Evolutionary conservation across 1,284 basidiomycete genomes (phyloP).

Genomic region (Golubevia sp.): DNA sequence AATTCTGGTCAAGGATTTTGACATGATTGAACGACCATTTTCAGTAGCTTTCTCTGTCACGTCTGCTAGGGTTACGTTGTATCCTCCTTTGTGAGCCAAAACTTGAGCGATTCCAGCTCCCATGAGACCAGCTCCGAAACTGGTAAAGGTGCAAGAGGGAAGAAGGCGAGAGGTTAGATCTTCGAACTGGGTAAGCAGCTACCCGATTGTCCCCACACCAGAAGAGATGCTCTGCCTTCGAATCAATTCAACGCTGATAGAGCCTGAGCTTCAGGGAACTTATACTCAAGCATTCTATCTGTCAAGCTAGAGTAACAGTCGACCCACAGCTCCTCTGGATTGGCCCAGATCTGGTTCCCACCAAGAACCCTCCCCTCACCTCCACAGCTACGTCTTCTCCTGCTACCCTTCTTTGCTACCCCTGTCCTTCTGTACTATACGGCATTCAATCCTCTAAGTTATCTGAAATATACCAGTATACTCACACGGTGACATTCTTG

Average conservation of each 20-base stretch:
- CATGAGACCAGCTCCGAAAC: conserved; percentile 60
- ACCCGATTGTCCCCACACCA: neutral
- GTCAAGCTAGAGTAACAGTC: neutral
- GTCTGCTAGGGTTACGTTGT: conserved; percentile 63
- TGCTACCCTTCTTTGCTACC: neutral
- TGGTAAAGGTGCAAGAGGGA: conserved; percentile 1
- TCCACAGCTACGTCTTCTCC: conserved; percentile 5
- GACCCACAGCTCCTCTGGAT: neutral
- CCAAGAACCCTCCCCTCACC: conserved; percentile 4
- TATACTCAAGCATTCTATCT: too few species aligned
- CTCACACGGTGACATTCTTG: conserved; percentile 59
- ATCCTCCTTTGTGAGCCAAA: conserved; percentile 54
- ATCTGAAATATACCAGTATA: too few species aligned
- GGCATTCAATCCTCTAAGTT: too few species aligned
- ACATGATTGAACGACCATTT: conserved; percentile 67
- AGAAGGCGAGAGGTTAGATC: neutral
- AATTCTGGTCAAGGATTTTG: conserved; percentile 66
- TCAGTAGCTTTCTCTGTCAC: conserved; percentile 62
- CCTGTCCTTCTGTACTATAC: neutral
- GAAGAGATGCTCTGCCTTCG: neutral
- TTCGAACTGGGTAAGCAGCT: neutral
- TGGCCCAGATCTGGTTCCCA: neutral
- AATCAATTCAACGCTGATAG: too few species aligned
- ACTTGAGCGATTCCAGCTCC: conserved; percentile 60
- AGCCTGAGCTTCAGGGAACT: too few species aligned